Conservation (phyloP, 305 asterid genomes). For the Fraxinus greggii region DNA sequence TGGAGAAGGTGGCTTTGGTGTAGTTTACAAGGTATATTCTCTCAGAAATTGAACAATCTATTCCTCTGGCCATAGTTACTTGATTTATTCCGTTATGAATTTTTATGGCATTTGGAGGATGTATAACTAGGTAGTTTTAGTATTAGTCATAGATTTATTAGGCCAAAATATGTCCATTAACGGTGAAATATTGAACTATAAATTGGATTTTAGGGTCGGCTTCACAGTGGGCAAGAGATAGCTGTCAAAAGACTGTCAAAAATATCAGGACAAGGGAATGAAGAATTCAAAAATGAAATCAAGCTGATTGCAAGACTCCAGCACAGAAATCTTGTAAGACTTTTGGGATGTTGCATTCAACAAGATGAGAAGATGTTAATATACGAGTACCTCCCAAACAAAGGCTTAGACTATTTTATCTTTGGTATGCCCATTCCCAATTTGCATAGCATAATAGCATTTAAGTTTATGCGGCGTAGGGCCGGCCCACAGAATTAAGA, state of each 20-base stretch:
- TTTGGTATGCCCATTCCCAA: conserved; percentile 22
- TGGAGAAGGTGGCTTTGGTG: conserved; percentile 48
- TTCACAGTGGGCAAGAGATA: conserved; percentile 33
- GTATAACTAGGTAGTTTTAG: neutral
- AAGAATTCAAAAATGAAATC: conserved; percentile 45
- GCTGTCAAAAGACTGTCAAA: conserved; percentile 43
- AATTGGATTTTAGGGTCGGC: conserved; percentile 28
- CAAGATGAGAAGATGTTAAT: conserved; percentile 40
- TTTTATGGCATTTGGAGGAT: neutral
- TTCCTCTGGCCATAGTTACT: neutral
- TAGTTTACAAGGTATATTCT: conserved; percentile 37
- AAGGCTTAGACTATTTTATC: conserved; percentile 38
- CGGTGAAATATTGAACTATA: neutral
- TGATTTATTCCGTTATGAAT: neutral
- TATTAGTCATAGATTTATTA: neutral
- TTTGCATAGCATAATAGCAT: neutral
- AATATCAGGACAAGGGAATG: conserved; percentile 38
- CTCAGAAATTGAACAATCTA: neutral
- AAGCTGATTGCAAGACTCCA: conserved; percentile 42
- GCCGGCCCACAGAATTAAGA: neutral
- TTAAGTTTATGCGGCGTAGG: neutral
- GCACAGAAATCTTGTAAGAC: conserved; percentile 46
- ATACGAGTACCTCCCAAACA: conserved; percentile 45
- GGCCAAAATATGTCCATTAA: neutral
- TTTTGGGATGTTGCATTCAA: conserved; percentile 42